A percentile compares a stretch with the other conserved stretches of the same genome.
These are phyloP conservation scores for Laetiporus sulphureus DNA, from an alignment of 1,284 basidiomycete genomes.

Conservation along the genomic window DNA sequence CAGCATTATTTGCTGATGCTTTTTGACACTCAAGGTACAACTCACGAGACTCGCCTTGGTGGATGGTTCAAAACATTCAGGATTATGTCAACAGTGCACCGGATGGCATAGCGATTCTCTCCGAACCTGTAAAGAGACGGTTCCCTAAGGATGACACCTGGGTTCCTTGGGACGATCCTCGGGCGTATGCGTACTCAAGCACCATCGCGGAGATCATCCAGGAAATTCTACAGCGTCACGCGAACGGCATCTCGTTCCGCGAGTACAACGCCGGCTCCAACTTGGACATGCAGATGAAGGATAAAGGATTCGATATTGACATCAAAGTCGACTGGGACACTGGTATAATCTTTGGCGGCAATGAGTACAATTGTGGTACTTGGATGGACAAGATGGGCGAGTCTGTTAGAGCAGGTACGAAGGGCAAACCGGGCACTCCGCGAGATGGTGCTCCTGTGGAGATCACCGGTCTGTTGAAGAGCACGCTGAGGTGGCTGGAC, in stretches of 20 bases:
- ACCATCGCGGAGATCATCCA: conserved; percentile 92
- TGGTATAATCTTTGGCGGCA: conserved; percentile 88
- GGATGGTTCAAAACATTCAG: conserved; percentile 98
- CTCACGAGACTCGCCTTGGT: conserved; percentile 92
- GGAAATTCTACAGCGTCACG: conserved; percentile 94
- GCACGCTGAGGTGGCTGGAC: conserved; percentile 86
- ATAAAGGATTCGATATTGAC: conserved; percentile 91
- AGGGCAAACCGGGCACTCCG: conserved; percentile 91
- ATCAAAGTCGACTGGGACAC: conserved; percentile 93
- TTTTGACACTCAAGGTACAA: conserved; percentile 57
- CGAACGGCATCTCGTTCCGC: conserved; percentile 87
- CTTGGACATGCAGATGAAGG: conserved; percentile 92
- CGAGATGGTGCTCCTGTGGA: conserved; percentile 95
- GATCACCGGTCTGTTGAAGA: conserved; percentile 91
- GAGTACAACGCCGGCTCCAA: conserved; percentile 96
- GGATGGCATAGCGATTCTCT: conserved; percentile 76
- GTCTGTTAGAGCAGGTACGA: conserved; percentile 85
- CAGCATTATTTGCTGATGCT: background rate
- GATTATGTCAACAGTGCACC: conserved; percentile 87
- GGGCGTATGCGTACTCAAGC: conserved; percentile 76
- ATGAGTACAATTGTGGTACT: conserved; percentile 78
- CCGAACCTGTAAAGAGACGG: conserved; percentile 80
- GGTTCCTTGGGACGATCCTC: conserved; percentile 86
- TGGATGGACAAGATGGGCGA: conserved; percentile 99
- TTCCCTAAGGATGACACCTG: conserved; percentile 94